These are phyloP conservation scores for Calonectria fujianensis DNA, from an alignment of 2,329 filamentous ascomycete species.

Conservation along the genomic window DNA sequence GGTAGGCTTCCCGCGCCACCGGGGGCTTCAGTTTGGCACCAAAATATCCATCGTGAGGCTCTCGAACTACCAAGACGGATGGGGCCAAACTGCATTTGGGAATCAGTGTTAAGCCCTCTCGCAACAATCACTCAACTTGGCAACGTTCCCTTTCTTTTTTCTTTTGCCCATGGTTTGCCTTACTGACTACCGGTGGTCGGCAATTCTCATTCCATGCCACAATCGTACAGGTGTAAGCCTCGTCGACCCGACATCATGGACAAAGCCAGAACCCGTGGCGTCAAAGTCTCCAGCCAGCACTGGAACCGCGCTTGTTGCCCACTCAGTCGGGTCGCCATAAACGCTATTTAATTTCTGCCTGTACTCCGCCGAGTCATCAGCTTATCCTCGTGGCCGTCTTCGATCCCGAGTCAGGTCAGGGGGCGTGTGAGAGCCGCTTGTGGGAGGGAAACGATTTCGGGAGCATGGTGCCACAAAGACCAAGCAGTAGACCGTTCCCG, in stretches of 20 bases:
- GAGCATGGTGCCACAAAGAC: constrained; percentile 14
- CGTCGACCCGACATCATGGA: constrained; percentile 39
- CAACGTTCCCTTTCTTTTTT: neutral
- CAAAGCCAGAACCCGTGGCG: constrained; percentile 40
- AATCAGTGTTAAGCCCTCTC: constrained; percentile 5
- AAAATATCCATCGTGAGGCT: constrained; percentile 3
- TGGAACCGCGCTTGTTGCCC: constrained; percentile 13
- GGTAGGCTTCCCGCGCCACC: constrained; percentile 1
- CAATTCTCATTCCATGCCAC: constrained; percentile 8
- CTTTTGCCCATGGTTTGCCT: neutral
- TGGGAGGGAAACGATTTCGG: neutral
- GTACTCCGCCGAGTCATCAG: neutral
- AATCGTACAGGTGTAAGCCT: constrained; percentile 21
- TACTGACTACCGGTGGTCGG: neutral
- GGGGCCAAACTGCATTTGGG: constrained; percentile 5
- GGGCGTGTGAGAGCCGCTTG: neutral
- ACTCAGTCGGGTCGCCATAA: neutral
- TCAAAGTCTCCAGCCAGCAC: constrained; percentile 32
- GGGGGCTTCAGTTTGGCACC: neutral
- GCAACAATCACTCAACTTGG: constrained; percentile 23
- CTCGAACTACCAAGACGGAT: constrained; percentile 14
- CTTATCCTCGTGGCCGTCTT: constrained; percentile 4
- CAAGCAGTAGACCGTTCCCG: constrained; percentile 2
- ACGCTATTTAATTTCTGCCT: neutral
- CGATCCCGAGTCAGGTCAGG: constrained; percentile 9